Conservation (phyloP, 176 grass and related monocot species). For the Carex kokanica region DNA sequence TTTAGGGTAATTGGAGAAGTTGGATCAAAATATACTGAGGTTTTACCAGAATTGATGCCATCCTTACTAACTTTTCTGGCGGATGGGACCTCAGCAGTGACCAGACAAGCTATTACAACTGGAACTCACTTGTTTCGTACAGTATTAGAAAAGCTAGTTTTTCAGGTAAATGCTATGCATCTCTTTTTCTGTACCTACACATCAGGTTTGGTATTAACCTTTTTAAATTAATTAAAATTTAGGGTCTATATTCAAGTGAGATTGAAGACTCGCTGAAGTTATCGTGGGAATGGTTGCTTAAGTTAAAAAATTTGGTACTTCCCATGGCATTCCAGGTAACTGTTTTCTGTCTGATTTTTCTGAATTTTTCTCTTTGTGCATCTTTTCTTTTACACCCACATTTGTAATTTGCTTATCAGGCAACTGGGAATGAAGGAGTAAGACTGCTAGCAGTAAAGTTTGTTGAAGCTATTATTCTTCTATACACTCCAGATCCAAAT, state of each 20-base stretch:
- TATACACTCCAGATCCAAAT: constrained; percentile 77
- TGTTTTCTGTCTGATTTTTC: constrained; percentile 14
- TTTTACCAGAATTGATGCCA: constrained; percentile 61
- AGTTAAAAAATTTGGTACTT: constrained; percentile 61
- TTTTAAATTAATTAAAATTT: background rate
- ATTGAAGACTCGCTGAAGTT: constrained; percentile 66
- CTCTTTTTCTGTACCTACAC: background rate
- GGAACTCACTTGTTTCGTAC: constrained; percentile 59
- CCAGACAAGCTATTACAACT: constrained; percentile 78
- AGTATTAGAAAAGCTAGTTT: constrained; percentile 58
- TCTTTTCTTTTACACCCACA: background rate
- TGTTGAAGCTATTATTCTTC: constrained; percentile 74
- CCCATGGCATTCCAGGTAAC: constrained; percentile 56
- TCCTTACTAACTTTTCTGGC: constrained; percentile 57
- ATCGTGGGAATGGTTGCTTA: constrained; percentile 78
- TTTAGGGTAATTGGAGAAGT: constrained; percentile 85
- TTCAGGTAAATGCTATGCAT: constrained; percentile 50
- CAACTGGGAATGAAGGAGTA: constrained; percentile 62
- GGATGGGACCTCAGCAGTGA: constrained; percentile 65
- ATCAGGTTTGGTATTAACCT: background rate
- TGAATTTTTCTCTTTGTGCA: background rate
- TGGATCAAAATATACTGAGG: constrained; percentile 47
- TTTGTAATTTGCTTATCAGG: constrained; percentile 37
- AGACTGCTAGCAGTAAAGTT: constrained; percentile 77
- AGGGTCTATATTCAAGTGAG: constrained; percentile 70